phyloP scores from a whole-genome alignment of 1,284 basidiomycete species.

The Boletus smithii region DNA sequence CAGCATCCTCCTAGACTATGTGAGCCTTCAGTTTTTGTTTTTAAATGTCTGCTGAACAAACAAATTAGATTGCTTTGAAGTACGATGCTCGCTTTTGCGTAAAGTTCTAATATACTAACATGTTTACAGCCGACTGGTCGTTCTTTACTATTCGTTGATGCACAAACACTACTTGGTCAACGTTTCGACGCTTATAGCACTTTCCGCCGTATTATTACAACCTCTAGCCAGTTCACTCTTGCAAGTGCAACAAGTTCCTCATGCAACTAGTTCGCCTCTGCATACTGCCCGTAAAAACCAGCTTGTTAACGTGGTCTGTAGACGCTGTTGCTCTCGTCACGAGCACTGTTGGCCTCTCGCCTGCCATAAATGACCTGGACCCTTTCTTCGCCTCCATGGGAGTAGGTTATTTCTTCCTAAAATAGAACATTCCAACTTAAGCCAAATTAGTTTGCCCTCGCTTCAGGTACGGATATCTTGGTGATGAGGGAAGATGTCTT shows the following conservation, averaged over 20 bases:
- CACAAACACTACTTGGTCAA: conserved; percentile 52
- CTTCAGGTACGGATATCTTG: conserved; percentile 34
- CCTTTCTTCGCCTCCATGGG: conserved; percentile 60
- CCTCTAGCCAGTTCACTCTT: conserved; percentile 58
- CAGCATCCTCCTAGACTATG: conserved; percentile 60
- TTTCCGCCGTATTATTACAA: conserved; percentile 45
- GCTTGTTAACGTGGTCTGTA: conserved; percentile 20
- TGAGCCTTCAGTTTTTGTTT: conserved; percentile 30
- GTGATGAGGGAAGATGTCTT: conserved; percentile 3
- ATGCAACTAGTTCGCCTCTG: conserved; percentile 35
- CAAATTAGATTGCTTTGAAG: conserved; percentile 44
- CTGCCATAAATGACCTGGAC: conserved; percentile 43
- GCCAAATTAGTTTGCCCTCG: conserved; percentile 39
- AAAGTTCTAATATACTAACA: conserved; percentile 8
- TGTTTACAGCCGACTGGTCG: conserved; percentile 32
- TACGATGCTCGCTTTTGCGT: conserved; percentile 19
- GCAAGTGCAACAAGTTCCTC: conserved; percentile 42
- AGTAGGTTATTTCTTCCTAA: conserved; percentile 32
- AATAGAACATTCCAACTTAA: neutral
- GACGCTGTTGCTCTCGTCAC: conserved; percentile 40
- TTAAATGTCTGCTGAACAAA: conserved; percentile 1
- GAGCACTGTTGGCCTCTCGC: conserved; percentile 41
- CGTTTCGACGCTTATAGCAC: conserved; percentile 45
- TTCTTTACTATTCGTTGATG: conserved; percentile 40
- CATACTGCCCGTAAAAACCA: neutral